A percentile compares a stretch with the other conserved stretches of the same genome.
Conservation (phyloP, 371 early-diverging fungal species). For the Batkoa obscura region DNA sequence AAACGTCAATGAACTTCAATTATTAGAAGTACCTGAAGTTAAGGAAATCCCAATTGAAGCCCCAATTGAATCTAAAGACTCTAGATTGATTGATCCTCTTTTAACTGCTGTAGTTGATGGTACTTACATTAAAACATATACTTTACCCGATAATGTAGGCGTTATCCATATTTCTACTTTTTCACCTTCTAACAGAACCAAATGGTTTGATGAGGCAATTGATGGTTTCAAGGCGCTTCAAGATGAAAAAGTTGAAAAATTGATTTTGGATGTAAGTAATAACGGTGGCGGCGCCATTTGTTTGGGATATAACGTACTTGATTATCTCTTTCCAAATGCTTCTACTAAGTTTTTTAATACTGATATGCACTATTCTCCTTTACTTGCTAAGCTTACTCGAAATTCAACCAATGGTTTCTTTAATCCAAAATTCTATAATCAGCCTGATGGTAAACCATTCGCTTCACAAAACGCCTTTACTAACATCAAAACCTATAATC, state of each 20-base stretch:
- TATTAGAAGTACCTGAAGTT: not conserved
- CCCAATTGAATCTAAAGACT: no score
- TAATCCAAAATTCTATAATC: not conserved
- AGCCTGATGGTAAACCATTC: not conserved
- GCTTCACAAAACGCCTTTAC: not conserved
- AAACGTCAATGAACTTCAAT: not conserved
- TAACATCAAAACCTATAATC: not conserved
- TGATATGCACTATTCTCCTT: not conserved
- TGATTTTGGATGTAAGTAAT: constrained; percentile 15
- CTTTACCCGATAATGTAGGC: not conserved
- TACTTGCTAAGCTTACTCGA: not conserved
- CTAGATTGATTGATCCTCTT: not conserved
- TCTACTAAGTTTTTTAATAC: not conserved
- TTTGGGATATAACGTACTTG: constrained; percentile 15
- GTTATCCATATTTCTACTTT: not conserved
- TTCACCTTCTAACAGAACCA: not conserved
- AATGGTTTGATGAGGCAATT: constrained; percentile 1
- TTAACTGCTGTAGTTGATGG: not conserved
- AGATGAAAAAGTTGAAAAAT: constrained; percentile 8
- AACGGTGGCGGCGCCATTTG: constrained; percentile 18
- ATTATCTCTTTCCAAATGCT: constrained; percentile 12
- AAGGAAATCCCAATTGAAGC: no score
- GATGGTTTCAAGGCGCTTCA: constrained; percentile 11
- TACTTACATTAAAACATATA: not conserved
- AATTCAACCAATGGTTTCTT: not conserved